Evolutionary conservation across 306 rosid species (phyloP).

Genomic region (Phaseolus lunatus): DNA sequence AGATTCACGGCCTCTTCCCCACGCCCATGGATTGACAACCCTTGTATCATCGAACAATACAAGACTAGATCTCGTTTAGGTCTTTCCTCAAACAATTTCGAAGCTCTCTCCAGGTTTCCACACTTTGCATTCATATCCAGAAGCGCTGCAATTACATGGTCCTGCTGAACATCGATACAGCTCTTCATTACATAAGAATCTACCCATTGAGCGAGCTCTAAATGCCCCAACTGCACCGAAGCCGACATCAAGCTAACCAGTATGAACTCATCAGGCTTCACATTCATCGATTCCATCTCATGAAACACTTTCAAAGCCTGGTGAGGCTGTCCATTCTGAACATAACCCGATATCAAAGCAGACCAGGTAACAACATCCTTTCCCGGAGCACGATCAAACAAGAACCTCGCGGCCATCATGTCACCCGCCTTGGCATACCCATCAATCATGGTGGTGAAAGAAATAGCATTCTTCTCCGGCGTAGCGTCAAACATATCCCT

Average conservation of each 20-base stretch:
- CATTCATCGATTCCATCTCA: constrained; percentile 65
- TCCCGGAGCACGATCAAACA: constrained; percentile 59
- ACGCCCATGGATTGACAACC: constrained; percentile 73
- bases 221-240: constrained; percentile 66
- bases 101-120: constrained; percentile 78
- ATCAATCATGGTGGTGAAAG: constrained; percentile 79
- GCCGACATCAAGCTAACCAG: constrained; percentile 84
- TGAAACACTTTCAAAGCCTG: constrained; percentile 61
- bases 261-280: constrained; percentile 70
- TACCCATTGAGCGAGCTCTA: constrained; percentile 67
- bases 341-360: constrained; percentile 78
- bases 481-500: constrained; percentile 65
- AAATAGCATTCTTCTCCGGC: constrained; percentile 73
- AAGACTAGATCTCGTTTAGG: constrained; percentile 59
- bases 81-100: constrained; percentile 57
- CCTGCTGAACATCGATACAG: constrained; percentile 51
- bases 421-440: constrained; percentile 79
- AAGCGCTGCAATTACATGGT: constrained; percentile 72
- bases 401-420: constrained; percentile 64
- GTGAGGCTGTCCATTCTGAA: constrained; percentile 67
- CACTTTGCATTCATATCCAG: constrained; percentile 87
- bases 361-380: constrained; percentile 75
- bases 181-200: constrained; percentile 59
- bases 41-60: constrained; percentile 80
- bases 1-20: constrained; percentile 64